Evolutionary conservation across 106 monocot species (phyloP), one percentile per base, ranked within the genome.

Genomic region (Hemerocallis citrina): DNA sequence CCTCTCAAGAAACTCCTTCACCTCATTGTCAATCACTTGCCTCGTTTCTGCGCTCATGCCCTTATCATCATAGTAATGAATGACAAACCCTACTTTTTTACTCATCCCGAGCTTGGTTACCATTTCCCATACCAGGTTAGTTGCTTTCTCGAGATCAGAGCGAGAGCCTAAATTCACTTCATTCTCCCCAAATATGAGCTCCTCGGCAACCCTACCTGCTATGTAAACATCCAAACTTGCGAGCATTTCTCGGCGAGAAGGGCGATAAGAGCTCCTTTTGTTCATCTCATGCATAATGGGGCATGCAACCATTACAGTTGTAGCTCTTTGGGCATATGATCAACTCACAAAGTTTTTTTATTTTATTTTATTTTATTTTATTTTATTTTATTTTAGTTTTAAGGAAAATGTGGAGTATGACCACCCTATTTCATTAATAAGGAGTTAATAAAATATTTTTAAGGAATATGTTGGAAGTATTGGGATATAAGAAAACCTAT

Each of bases 171-270:
- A 88, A 1, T 88, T 93, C 15, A 93, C 81, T 64, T 93, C 88
- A 20, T 72, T 82, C 55, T 89, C 93, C 1, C 93, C 93, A 48
- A 89, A 93, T 52, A 93, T 89, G 16, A 93, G 58, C 34, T 93
- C 93, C 60, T 93, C 93, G 4, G 88, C 93, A 7, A 93, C 93
- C 4, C 93, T 78, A 6, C 93, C 93, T 9, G 85, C 93, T 88
- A 93, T 93, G 81, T 82, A 93, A 15, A 93, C 93, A 69, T 93
- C 93, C 14, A 93, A 56, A 55, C 88, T 73, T n/a, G 93, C 93
- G 30, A 93, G 88, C 93, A 93, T 89, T 47, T 93, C 88, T 64
- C 64, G 81, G 57, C 65, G 58, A 17, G 93, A 93, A 24, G 89
- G 65, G 62, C 93, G n/a, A n/a, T n/a, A n/a, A n/a, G n/a, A n/a